phyloP scores from a whole-genome alignment of 2,329 filamentous ascomycete genomes.

The Paecilomyces formosus region DNA sequence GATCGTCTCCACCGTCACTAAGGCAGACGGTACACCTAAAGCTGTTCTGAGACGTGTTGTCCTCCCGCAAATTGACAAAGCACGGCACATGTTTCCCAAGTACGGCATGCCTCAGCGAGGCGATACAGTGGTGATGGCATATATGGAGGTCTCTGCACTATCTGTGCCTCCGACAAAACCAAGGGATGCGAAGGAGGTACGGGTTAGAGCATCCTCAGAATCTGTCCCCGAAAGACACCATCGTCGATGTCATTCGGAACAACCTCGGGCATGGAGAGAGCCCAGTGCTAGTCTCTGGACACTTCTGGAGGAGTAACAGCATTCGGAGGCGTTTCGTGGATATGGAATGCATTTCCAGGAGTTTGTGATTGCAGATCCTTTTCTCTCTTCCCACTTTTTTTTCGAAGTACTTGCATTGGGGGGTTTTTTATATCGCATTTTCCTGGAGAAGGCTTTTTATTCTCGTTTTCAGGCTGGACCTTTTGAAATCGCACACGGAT shows the following conservation, averaged over 20 bases:
- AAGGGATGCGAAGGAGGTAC: not conserved
- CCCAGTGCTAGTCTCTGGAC: constrained; percentile 30
- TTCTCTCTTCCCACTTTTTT: not conserved
- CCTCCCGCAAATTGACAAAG: constrained; percentile 23
- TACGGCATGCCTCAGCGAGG: constrained; percentile 15
- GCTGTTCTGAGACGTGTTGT: constrained; percentile 18
- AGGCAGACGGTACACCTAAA: constrained; percentile 7
- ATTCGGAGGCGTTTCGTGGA: not conserved
- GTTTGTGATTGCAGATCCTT: not conserved
- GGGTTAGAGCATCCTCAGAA: not conserved
- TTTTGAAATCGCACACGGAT: not conserved
- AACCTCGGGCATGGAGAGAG: constrained; percentile 28
- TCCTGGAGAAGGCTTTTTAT: not conserved
- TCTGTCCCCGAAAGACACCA: constrained; percentile 18
- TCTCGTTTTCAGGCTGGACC: not conserved
- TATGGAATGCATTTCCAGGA: not conserved
- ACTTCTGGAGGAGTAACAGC: constrained; percentile 20
- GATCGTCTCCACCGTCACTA: constrained; percentile 9
- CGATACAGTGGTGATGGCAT: constrained; percentile 12
- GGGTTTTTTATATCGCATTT: not conserved
- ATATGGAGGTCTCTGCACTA: constrained; percentile 9
- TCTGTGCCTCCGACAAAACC: constrained; percentile 1
- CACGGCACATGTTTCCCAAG: constrained; percentile 21
- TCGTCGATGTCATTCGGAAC: constrained; percentile 30
- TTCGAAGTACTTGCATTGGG: not conserved